phyloP scores from a whole-genome alignment of 2,329 filamentous ascomycete species.

The Pezicula carpinea region DNA sequence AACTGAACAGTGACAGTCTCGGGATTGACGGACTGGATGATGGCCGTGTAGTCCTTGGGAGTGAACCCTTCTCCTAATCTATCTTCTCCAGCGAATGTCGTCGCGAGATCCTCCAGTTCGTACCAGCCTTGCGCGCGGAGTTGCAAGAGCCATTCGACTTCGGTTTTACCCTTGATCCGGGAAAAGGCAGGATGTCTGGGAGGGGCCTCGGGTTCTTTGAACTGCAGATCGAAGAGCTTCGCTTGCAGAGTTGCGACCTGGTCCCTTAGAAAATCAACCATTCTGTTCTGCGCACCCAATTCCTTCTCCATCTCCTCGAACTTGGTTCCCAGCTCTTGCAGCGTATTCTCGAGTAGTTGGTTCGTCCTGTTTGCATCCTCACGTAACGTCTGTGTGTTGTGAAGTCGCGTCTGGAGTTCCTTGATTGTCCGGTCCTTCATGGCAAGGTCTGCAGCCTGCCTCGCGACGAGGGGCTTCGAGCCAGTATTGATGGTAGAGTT shows the following conservation, averaged over 20 bases:
- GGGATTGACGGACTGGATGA: not conserved
- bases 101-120: not conserved
- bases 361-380: not conserved
- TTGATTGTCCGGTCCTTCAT: not conserved
- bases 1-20: slow-evolving; percentile 1
- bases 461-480: not conserved
- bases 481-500: not conserved
- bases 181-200: not conserved
- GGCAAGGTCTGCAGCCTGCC: not conserved
- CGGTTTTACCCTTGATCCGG: not conserved
- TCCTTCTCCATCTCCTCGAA: slow-evolving; percentile 1
- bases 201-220: not conserved
- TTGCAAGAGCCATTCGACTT: not conserved
- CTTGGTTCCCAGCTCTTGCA: not conserved
- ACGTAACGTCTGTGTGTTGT: not conserved
- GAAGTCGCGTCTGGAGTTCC: not conserved
- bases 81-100: slow-evolving; percentile 1
- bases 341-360: not conserved
- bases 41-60: not conserved
- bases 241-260: not conserved
- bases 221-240: slow-evolving; percentile 1
- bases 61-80: not conserved
- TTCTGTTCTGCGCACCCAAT: not conserved
- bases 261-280: not conserved
- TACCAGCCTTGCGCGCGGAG: slow-evolving; percentile 1